Conservation (phyloP, 2,329 filamentous ascomycete species). For the Hirsutella minnesotensis region DNA sequence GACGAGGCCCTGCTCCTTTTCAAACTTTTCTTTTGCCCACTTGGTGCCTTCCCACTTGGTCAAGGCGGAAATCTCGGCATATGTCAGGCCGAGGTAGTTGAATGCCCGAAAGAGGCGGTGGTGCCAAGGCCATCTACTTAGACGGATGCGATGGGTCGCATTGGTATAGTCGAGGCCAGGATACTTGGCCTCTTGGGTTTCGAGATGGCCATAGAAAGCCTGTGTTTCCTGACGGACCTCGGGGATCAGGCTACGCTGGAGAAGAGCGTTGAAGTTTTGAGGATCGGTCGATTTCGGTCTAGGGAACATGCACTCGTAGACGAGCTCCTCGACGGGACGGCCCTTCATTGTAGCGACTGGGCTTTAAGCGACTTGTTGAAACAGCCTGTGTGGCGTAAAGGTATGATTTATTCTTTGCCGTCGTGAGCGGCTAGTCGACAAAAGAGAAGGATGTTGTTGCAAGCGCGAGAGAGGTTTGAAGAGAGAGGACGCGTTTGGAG, state of each 20-base stretch:
- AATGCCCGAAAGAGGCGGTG: constrained; percentile 66
- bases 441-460: too few relatives aligned
- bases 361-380: background rate
- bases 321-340: constrained; percentile 56
- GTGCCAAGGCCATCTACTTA: constrained; percentile 67
- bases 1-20: constrained; percentile 58
- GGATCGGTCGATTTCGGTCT: constrained; percentile 57
- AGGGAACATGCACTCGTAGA: constrained; percentile 64
- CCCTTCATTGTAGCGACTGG: constrained; percentile 50
- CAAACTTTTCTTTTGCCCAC: constrained; percentile 72
- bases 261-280: constrained; percentile 56
- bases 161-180: constrained; percentile 71
- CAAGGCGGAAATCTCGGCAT: constrained; percentile 56
- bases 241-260: constrained; percentile 59
- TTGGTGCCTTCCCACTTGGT: constrained; percentile 77
- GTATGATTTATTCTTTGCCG: too few relatives aligned
- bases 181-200: constrained; percentile 71
- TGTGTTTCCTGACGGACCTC: constrained; percentile 72
- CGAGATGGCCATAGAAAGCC: constrained; percentile 67
- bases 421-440: too few relatives aligned
- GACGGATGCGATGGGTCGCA: constrained; percentile 61
- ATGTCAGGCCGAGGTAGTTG: constrained; percentile 55
- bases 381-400: too few relatives aligned
- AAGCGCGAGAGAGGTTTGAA: too few relatives aligned
- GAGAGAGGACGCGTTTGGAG: too few relatives aligned